Percentiles rank a stretch among this genome's conserved stretches.
phyloP scores from a whole-genome alignment of 805 yeast species.

The Teunomyces tritomae region DNA sequence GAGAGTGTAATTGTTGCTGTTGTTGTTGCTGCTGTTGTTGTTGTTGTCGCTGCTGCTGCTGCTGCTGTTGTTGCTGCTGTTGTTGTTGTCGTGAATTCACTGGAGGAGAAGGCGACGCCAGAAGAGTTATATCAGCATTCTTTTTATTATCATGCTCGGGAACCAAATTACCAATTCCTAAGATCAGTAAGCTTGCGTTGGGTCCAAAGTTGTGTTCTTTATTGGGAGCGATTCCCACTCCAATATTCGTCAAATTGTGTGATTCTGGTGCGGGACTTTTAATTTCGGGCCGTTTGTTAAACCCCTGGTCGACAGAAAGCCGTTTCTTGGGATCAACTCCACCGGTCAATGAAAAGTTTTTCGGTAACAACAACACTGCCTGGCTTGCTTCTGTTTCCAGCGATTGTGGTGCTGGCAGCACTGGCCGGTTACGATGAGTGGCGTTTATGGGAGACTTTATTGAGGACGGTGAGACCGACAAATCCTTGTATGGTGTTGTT shows the following conservation, averaged over 20 bases:
- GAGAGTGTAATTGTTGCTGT: slow-evolving; percentile 4
- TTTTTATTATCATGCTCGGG: background rate
- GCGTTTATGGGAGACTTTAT: slow-evolving; percentile 16
- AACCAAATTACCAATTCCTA: background rate
- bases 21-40: too few species aligned
- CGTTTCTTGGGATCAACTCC: slow-evolving; percentile 21
- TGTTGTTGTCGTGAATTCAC: slow-evolving; percentile 1
- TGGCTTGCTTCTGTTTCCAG: slow-evolving; percentile 17
- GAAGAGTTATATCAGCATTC: background rate
- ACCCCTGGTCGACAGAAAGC: slow-evolving; percentile 23
- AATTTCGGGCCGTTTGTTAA: slow-evolving; percentile 2
- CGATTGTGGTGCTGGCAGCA: slow-evolving; percentile 16
- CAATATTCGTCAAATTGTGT: slow-evolving; percentile 17
- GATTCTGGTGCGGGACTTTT: slow-evolving; percentile 7
- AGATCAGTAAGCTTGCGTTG: background rate
- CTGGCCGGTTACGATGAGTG: slow-evolving; percentile 21
- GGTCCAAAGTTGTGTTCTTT: background rate
- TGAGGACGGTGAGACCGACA: slow-evolving; percentile 25
- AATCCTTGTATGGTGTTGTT: slow-evolving; percentile 16
- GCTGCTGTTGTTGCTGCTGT: too few species aligned
- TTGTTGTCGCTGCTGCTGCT: too few species aligned
- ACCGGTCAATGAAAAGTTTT: slow-evolving; percentile 36
- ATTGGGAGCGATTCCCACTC: slow-evolving; percentile 10
- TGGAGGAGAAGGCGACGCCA: slow-evolving; percentile 12
- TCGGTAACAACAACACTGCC: slow-evolving; percentile 51